A percentile compares a stretch with the other conserved stretches of the same genome.
Evolutionary conservation across 441 rosid genomes (phyloP).

Genomic region (Adansonia rubrostipa): DNA sequence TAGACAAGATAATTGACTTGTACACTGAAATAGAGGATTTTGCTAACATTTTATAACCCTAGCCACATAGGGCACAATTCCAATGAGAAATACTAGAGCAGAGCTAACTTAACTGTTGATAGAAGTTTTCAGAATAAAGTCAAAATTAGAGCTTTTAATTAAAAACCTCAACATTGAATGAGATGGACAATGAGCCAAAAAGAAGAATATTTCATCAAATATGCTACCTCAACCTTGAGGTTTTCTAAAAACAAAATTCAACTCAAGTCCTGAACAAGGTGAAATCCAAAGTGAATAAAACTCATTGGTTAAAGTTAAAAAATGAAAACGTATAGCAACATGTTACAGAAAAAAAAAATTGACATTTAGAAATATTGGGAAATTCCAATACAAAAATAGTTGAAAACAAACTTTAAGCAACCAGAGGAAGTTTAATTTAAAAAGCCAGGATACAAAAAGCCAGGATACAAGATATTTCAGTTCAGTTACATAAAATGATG

Average conservation of each 20-base stretch:
- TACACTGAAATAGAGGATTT: background rate
- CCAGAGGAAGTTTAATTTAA: background rate
- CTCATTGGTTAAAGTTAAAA: background rate
- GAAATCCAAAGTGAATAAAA: conserved; percentile 7
- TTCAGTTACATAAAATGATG: background rate
- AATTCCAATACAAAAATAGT: background rate
- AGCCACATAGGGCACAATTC: background rate
- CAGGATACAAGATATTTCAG: background rate
- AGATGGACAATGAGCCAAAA: background rate
- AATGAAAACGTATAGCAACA: background rate
- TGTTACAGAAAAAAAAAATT: background rate
- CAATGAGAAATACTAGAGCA: background rate
- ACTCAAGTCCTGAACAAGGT: background rate
- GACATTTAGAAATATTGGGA: background rate
- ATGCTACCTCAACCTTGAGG: background rate
- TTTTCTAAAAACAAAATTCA: background rate
- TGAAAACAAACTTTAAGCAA: background rate
- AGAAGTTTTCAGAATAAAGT: background rate
- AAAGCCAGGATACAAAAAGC: background rate
- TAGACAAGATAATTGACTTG: background rate
- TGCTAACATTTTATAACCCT: background rate
- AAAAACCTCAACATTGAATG: background rate
- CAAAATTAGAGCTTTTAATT: background rate
- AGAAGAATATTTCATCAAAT: background rate
- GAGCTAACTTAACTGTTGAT: background rate